Evolutionary conservation across 2,329 filamentous ascomycete genomes (phyloP), one percentile per base, ranked within the genome.

Genomic region (Sporothrix variecibatus): DNA sequence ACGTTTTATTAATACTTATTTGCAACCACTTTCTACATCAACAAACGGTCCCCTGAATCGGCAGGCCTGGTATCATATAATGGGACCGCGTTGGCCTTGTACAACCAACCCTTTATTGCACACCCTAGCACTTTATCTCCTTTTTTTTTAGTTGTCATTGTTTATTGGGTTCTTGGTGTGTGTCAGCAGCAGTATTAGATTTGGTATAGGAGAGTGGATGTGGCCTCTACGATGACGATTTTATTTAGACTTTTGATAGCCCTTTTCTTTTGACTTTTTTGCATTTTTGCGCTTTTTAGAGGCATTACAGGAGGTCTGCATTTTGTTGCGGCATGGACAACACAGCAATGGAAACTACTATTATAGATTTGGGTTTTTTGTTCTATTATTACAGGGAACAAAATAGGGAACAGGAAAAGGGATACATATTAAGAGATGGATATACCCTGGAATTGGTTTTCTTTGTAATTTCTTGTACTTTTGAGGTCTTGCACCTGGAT

Each of bases 21-120:
- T 26, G 23, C 64, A 28, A 9, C 34, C n/a, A 43, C 58, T n/a
- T 8, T 15, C 12, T 28, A 28, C 20, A 20, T 34, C 28, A 26
- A 34, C 49, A 43, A 65, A 38, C 31, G 28, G 31, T 26, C 51
- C n/a, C 31, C 49, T 40, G 34, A 71, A 71, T 71, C 68, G 68
- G 68, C 68, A 56, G 68, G 68, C 49, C 68, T 49, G 49, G 51
- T 56, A 58, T 71, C 68, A 28, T 15, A 69, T 8, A 7, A 51
- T 23, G 65, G 43, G 43, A 11, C 38, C n/a, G 4, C 11, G 40
- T 26, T 69, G 26, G 65, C 23, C 46, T 17, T 71, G 26, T 60
- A 71, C 69, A 43, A 58, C 38, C 26, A n/a, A n/a, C 23, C 17
- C 38, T n/a, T 51, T n/a, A 34, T 72, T 26, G 11, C 34, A 43